Percentiles rank a stretch among this genome's conserved stretches.
Conservation (phyloP, 2,329 filamentous ascomycete genomes). For the Colletotrichum plurivorum region DNA sequence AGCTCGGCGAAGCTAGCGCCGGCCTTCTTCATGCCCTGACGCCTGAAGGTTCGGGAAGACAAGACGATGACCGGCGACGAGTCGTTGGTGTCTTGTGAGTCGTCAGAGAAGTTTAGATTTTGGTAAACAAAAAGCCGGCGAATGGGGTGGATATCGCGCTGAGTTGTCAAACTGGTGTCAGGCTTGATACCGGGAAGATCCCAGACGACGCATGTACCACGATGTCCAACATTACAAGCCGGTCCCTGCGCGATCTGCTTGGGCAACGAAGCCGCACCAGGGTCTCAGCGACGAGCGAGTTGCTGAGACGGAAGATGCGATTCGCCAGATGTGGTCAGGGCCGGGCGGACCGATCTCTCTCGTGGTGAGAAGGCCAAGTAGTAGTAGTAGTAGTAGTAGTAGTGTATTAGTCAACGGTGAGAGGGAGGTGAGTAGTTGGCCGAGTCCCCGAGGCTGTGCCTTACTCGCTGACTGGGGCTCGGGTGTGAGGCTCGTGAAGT, state of each 20-base stretch:
- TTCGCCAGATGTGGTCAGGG: slow-evolving; percentile 37
- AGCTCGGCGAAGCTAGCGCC: slow-evolving; percentile 41
- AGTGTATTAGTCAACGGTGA: neutral
- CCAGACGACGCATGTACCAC: slow-evolving; percentile 53
- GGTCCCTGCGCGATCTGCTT: slow-evolving; percentile 57
- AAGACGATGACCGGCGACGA: slow-evolving; percentile 40
- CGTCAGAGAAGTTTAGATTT: slow-evolving; percentile 41
- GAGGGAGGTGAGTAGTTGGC: neutral
- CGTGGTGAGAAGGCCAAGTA: slow-evolving; percentile 24
- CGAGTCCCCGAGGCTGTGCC: slow-evolving; percentile 27
- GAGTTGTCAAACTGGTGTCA: slow-evolving; percentile 55
- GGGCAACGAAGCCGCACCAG: slow-evolving; percentile 57
- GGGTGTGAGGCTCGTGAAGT: slow-evolving; percentile 37
- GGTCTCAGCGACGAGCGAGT: slow-evolving; percentile 50
- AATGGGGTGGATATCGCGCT: slow-evolving; percentile 49
- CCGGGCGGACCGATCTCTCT: slow-evolving; percentile 35
- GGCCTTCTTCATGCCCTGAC: slow-evolving; percentile 40
- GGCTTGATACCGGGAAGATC: slow-evolving; percentile 58
- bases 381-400: neutral
- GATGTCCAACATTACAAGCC: slow-evolving; percentile 56
- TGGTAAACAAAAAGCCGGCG: slow-evolving; percentile 42
- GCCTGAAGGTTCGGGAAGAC: slow-evolving; percentile 40
- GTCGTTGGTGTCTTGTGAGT: slow-evolving; percentile 41
- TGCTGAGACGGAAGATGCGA: slow-evolving; percentile 39
- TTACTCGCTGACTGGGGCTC: slow-evolving; percentile 20